Base-by-base conservation (phyloP, 1,139 yeast species). In the Geotrichum restrictum region DNA sequence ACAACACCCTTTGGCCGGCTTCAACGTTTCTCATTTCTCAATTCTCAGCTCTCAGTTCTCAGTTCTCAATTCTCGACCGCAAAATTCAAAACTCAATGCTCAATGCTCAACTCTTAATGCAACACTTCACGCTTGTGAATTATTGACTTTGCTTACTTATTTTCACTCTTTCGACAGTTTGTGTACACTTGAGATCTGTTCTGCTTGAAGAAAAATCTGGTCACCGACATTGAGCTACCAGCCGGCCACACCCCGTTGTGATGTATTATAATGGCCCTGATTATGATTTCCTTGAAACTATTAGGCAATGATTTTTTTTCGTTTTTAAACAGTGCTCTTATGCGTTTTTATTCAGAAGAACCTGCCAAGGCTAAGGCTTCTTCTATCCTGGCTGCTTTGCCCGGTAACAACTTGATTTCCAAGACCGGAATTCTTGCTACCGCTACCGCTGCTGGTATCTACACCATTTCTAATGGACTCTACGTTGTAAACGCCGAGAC, bases 391-490 rank as follows among this genome's bases (percentile, higher is more conserved):
- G 91, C 88, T 66, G 89, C 96, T 61, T 76, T 93, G 65, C 98
- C 98, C 71, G 97, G 97, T 71, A 85, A 82, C 82, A 82, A 81
- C 68, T 77, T 82, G 64, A 74, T 93, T 65, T 81, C 97, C 63
- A 93, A 93, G 82, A 89, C 97, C 62, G 96, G 97, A 68, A 80
- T 91, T 69, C 78, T 93, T 69, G 97, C 97, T 65, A 89, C 98
- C 57, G 81, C 93, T 59, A 83, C 96, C 55, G 98, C 97, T 56
- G 97, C 96, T 56, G 84, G 95, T 60, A 74, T 91, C 62, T 93
- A 89, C 75, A 97, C 96, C 63, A 83, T 94, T 69, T 86, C 96
- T 66, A 88, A 88, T 75, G 96, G 89, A 72, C 79, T 93, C 63
- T 84, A 91, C 73, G 88, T 93, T 62, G 79, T 93, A 68, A 95